These are phyloP conservation scores for Fusarium sp. DNA, from an alignment of 2,329 filamentous ascomycete genomes.

Conservation along the genomic window DNA sequence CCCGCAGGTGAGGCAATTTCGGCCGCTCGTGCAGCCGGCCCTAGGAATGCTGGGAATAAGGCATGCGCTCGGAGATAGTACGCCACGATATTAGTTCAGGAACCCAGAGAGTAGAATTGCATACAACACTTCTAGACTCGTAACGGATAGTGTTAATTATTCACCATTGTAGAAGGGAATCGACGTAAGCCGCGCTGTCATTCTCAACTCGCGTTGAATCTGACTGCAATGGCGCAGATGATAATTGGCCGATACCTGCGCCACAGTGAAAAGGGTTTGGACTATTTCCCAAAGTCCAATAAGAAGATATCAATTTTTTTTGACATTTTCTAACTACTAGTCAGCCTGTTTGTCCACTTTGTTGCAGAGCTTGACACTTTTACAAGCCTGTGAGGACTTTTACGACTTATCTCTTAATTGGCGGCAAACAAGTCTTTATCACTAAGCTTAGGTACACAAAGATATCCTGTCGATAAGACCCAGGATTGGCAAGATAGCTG, in stretches of 20 bases:
- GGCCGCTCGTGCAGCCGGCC: slow-evolving; percentile 7
- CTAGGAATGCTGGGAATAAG: not conserved
- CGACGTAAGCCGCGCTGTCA: not conserved
- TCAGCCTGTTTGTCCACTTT: not conserved
- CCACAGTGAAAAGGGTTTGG: not conserved
- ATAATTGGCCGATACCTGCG: not conserved
- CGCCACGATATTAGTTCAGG: too few species aligned
- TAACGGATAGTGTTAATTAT: too few species aligned
- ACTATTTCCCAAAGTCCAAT: too few species aligned
- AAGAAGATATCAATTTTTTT: too few species aligned
- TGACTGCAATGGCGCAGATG: not conserved
- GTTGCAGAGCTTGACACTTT: too few species aligned
- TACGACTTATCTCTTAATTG: not conserved
- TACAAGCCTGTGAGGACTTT: too few species aligned
- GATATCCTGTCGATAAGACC: too few species aligned
- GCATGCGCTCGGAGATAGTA: not conserved
- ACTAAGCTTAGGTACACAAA: too few species aligned
- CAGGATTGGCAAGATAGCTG: too few species aligned
- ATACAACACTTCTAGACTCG: too few species aligned
- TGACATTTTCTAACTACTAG: too few species aligned
- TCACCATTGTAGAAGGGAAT: not conserved
- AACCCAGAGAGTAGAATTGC: too few species aligned
- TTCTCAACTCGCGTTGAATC: not conserved
- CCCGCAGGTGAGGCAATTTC: slow-evolving; percentile 30
- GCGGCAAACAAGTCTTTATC: accelerated